These are phyloP conservation scores for Ophiobolus disseminans DNA, from an alignment of 2,329 filamentous ascomycete genomes.

Conservation along the genomic window DNA sequence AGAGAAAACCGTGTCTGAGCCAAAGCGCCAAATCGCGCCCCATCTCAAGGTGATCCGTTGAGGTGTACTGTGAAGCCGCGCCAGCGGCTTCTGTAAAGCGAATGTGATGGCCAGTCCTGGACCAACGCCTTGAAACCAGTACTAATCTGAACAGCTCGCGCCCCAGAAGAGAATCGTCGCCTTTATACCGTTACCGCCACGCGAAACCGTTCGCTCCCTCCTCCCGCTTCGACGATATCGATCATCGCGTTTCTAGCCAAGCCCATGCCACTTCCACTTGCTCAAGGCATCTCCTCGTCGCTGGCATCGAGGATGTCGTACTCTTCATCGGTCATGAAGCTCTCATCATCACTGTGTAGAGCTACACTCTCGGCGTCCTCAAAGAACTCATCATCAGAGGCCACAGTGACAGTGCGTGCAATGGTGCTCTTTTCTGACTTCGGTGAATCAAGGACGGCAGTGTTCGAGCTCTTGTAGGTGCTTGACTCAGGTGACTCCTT, in stretches of 20 bases:
- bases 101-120: neutral
- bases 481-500: constrained; percentile 88
- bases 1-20: neutral
- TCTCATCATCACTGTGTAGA: constrained; percentile 66
- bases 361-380: constrained; percentile 67
- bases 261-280: neutral
- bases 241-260: neutral
- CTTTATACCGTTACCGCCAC: constrained; percentile 1
- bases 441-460: constrained; percentile 33
- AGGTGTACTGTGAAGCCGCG: neutral
- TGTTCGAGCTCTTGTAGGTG: constrained; percentile 68
- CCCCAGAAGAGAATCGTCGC: neutral
- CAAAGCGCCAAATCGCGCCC: constrained; percentile 4
- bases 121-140: neutral
- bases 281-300: constrained; percentile 71
- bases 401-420: constrained; percentile 42
- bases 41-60: constrained; percentile 3
- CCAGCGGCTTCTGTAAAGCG: neutral
- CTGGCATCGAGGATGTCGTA: constrained; percentile 97
- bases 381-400: constrained; percentile 60
- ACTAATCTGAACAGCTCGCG: constrained; percentile 1
- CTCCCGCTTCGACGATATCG: neutral
- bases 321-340: constrained; percentile 95
- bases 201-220: neutral
- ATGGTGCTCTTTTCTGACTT: constrained; percentile 37